phyloP scores from a whole-genome alignment of 192 early-diverging fungal species.

The Coemansia sp. region DNA sequence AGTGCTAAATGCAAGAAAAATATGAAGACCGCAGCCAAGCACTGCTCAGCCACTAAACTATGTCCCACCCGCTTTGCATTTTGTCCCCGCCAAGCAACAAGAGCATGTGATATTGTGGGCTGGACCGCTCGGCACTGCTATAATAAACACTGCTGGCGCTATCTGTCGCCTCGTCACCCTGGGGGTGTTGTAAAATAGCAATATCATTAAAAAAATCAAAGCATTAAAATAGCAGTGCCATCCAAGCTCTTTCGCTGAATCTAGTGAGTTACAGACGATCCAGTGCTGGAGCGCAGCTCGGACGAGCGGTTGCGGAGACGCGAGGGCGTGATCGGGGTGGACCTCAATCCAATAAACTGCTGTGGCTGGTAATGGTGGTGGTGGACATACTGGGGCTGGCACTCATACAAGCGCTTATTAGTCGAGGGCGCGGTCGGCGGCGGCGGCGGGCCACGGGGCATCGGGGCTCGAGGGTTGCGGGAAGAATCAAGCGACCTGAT shows the following conservation, averaged over 20 bases:
- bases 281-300: conserved; percentile 27
- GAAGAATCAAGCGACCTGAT: background rate
- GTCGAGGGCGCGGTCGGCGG: background rate
- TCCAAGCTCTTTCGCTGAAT: no score
- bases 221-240: background rate
- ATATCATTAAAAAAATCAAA: background rate
- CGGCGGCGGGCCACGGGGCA: background rate
- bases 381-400: background rate
- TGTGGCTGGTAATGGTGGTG: conserved; percentile 16
- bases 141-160: no score
- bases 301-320: conserved; percentile 37
- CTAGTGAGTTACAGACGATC: conserved; percentile 17
- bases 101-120: no score
- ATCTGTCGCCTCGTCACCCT: no score
- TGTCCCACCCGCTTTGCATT: no score
- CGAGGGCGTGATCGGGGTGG: conserved; percentile 38
- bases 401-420: background rate
- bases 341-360: conserved; percentile 10
- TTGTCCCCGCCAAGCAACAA: no score
- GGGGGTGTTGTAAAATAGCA: no score
- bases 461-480: background rate
- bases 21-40: no score
- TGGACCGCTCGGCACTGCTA: no score
- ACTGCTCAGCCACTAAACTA: no score
- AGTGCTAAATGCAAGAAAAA: background rate